phyloP scores from a whole-genome alignment of 2,329 filamentous ascomycete species.

The Fusarium sp. region DNA sequence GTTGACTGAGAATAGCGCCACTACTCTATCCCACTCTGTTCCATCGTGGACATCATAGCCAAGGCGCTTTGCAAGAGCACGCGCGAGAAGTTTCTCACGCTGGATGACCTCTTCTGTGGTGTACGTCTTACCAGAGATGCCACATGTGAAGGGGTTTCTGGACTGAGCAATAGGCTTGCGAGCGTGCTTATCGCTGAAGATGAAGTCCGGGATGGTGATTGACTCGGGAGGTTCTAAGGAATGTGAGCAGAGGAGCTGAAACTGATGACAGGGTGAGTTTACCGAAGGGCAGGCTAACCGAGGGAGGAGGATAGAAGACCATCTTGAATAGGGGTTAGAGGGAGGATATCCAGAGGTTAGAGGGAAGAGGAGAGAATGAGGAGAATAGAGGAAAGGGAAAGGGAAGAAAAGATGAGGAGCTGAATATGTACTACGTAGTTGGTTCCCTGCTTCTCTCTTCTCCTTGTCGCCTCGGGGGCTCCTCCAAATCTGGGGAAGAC shows the following conservation, averaged over 20 bases:
- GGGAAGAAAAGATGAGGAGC: neutral
- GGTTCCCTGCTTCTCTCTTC: neutral
- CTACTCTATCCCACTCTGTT: conserved; percentile 83
- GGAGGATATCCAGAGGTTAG: neutral
- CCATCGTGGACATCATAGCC: conserved; percentile 75
- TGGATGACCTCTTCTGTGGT: conserved; percentile 69
- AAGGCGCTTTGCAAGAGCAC: conserved; percentile 74
- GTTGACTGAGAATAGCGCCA: conserved; percentile 81
- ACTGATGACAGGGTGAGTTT: conserved; percentile 35
- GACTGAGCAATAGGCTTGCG: conserved; percentile 70
- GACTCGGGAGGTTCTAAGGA: conserved; percentile 71
- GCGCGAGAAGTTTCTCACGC: conserved; percentile 72
- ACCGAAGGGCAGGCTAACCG: conserved; percentile 66
- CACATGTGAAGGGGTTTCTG: conserved; percentile 78
- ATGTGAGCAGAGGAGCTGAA: neutral
- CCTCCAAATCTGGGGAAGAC: conserved; percentile 24
- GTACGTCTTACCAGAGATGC: conserved; percentile 74
- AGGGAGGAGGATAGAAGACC: conserved; percentile 69
- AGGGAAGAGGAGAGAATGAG: neutral
- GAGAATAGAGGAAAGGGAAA: neutral
- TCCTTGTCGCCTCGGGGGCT: neutral
- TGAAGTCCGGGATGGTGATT: conserved; percentile 79
- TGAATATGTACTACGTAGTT: conserved; percentile 18
- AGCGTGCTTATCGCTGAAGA: conserved; percentile 76
- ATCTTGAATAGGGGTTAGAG: conserved; percentile 42